Evolutionary conservation across 768 basidiomycete species (phyloP), one percentile per base, ranked within the genome.

Genomic region (Mycena olivaceomarginata): DNA sequence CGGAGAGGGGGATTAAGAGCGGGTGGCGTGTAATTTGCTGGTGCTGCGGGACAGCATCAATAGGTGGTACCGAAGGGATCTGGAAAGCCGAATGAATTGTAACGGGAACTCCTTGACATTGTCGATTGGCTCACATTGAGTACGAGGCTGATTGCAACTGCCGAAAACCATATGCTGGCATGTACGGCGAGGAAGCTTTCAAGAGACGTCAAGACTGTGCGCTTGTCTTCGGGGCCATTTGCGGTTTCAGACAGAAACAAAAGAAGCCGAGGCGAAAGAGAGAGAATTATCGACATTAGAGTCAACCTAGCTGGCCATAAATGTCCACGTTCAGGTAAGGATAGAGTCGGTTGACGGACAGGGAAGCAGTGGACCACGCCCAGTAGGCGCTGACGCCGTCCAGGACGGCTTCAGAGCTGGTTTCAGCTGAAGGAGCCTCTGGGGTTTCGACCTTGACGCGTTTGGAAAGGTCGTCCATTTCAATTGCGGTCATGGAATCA

Each of bases 101-200:
- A 31, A 48, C 18, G 68, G 66, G 62, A 73, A 69, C 62, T 74
- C 68, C 66, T 60, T 56, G 60, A n/a, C 18, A 67, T 62, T 57
- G 51, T 43, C 65, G 69, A 72, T 43, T 46, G 63, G 59, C 87
- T 72, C 81, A 94, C 94, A 82, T 92, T 90, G 77, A 94, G 83
- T 25, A 96, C 81, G 43, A 95, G 84, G 46, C 92, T 88, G 18
- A 92, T 51, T 12, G 92, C 89, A 10, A 93, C 81, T 8, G 91
- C 90, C 60, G 88, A 86, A 16, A 95, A 87, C 79, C 92, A 85
- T 60, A 96, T 88, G 20, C 93, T 94, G 71, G 93, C 88, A 48
- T 95, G 92, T n/a, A 90, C 82, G 16, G 92, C 88, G 59, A 97
- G 90, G 84, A 94, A 95, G 31, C 88, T 85, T 82, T 96, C 95